Evolutionary conservation across 192 early-diverging fungal species (phyloP), one percentile per base, ranked within the genome.

Genomic region (Rhizoclosmatium sp.): DNA sequence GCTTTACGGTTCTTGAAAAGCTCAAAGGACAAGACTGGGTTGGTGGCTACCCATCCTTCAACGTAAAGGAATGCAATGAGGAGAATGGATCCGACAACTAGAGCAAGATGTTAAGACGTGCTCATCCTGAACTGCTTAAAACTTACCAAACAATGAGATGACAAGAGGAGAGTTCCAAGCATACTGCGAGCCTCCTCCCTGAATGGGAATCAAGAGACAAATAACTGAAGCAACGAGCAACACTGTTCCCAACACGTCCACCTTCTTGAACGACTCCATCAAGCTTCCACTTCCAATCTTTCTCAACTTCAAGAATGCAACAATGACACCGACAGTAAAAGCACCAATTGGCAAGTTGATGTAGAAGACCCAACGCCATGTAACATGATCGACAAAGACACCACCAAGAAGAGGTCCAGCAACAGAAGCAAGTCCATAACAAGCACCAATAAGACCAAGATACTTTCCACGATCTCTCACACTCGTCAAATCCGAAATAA

Each of bases 371-470:
- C 89, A 90, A 7, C 71, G 47, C 41, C 87, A 88, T 69, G 59
- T 41, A 16, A 80, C 49, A 31, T 69, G 80, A 65, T 75, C 95
- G 82, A 62, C 60, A 23, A 62, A 62, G 23, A 62, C 60, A 62
- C 96, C 96, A 70, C 96, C 96, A 16, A 95, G 71, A n/a, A 95
- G 84, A 1, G 96, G 94, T 12, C 95, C 96, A 1, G 93, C 72
- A 2, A 94, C 91, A 5, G 92, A 89, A 5, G 93, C 92, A 46
- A 94, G 64, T 4, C 92, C 94, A 87, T 94, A 92, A 0, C 88
- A 89, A 59, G 89, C 91, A 16, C 93, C 93, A 21, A 94, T 90
- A 31, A 95, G 7, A 21, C 92, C 88, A 75, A 93, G 89, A 78
- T 93, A 95, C 78, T 93, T 94, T 45, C 91, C 92, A 41, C 95